Evolutionary conservation across 1,284 basidiomycete species (phyloP).

Genomic region (Trametes polyzona): DNA sequence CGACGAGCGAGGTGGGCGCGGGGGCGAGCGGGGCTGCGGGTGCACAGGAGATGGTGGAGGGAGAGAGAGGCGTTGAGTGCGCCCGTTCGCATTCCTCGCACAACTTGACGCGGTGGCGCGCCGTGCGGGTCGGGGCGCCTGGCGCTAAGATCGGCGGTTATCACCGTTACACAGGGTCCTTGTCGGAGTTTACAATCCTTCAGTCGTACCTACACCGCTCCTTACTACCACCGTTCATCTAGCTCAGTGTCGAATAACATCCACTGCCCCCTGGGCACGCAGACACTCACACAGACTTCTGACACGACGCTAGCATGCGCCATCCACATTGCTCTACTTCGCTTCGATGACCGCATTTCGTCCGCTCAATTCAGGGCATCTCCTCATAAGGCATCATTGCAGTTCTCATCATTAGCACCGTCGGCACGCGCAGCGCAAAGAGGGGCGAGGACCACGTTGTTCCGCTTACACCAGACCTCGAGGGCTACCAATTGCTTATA

Average conservation of each 20-base stretch:
- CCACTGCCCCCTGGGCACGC: too few relatives aligned
- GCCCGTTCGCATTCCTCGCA: constrained; percentile 20
- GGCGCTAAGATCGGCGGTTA: constrained; percentile 7
- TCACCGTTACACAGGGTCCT: not conserved
- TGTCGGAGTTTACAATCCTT: not conserved
- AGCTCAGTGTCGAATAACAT: too few relatives aligned
- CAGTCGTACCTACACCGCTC: not conserved
- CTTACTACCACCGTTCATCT: not conserved
- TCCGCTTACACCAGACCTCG: too few relatives aligned
- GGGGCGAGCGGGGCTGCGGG: constrained; percentile 6
- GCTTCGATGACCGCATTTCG: not conserved
- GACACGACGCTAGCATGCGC: constrained; percentile 6
- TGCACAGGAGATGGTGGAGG: constrained; percentile 16
- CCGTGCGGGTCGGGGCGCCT: constrained; percentile 23
- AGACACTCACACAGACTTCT: not conserved
- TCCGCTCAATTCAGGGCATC: not conserved
- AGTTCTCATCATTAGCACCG: not conserved
- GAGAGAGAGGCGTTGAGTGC: constrained; percentile 12
- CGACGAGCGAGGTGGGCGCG: constrained; percentile 16
- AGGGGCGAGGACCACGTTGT: too few relatives aligned
- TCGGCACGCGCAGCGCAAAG: too few relatives aligned
- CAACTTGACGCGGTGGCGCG: constrained; percentile 27
- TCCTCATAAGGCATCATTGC: too few relatives aligned
- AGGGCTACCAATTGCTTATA: too few relatives aligned
- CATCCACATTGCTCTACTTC: not conserved